phyloP scores from a whole-genome alignment of 1,139 yeast genomes.

The Yamadazyma dushanensis region DNA sequence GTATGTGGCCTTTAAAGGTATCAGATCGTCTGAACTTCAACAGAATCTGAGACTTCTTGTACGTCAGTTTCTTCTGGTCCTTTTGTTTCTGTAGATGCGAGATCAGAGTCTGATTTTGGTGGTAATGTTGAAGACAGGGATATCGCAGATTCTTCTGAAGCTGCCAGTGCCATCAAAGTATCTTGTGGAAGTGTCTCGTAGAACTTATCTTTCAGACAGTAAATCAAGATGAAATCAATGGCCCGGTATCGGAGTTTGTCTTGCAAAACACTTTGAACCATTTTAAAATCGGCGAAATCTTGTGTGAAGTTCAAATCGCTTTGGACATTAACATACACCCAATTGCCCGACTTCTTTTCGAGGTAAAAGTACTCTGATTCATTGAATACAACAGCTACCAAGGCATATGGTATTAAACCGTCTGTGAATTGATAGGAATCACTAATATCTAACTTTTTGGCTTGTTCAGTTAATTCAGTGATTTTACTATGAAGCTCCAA shows the following conservation, averaged over 20 bases:
- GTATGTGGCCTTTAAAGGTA: too few species aligned
- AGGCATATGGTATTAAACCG: conserved; percentile 18
- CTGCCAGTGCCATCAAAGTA: not conserved
- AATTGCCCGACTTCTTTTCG: conserved; percentile 15
- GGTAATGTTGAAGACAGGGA: too few species aligned
- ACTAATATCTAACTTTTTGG: conserved; percentile 11
- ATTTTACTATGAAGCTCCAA: conserved; percentile 23
- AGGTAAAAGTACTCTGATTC: conserved; percentile 30
- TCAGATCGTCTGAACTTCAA: too few species aligned
- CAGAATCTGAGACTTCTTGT: too few species aligned
- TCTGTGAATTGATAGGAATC: conserved; percentile 15
- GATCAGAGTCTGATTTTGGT: too few species aligned
- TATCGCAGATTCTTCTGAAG: not conserved
- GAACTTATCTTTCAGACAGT: conserved; percentile 12
- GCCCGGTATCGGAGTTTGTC: conserved; percentile 5
- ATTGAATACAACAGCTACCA: conserved; percentile 30
- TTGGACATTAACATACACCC: conserved; percentile 19
- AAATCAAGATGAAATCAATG: conserved; percentile 11
- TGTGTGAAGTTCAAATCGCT: conserved; percentile 10
- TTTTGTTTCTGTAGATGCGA: too few species aligned
- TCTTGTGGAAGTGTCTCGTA: conserved; percentile 2
- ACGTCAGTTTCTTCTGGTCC: too few species aligned
- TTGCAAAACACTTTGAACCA: conserved; percentile 6
- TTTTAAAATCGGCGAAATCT: conserved; percentile 11
- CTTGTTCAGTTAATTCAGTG: conserved; percentile 13